Conservation (phyloP, 129 eudicot species). For the Chrysanthemum lavandulifolium region DNA sequence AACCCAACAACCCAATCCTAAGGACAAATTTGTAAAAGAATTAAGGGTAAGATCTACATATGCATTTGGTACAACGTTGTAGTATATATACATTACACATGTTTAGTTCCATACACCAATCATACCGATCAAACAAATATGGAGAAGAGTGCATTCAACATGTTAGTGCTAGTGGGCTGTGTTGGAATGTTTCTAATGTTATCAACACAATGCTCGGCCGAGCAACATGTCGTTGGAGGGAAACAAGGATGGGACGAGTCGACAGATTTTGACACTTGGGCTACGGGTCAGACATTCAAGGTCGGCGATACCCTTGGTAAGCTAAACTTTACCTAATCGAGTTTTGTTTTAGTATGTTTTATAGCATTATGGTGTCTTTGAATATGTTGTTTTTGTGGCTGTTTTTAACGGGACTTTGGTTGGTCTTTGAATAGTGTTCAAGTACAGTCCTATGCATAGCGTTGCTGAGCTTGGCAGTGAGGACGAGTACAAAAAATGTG, state of each 20-base stretch:
- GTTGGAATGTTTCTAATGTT: constrained; percentile 23
- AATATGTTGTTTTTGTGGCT: background rate
- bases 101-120: constrained; percentile 23
- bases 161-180: constrained; percentile 23
- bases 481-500: constrained; percentile 65
- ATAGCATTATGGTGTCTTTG: no score
- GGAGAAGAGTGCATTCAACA: constrained; percentile 33
- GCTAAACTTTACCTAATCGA: background rate
- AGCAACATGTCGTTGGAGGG: constrained; percentile 71
- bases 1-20: background rate
- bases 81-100: constrained; percentile 18
- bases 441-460: constrained; percentile 69
- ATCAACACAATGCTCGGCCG: constrained; percentile 29
- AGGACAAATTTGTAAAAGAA: constrained; percentile 37
- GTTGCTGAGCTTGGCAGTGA: constrained; percentile 72
- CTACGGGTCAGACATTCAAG: constrained; percentile 66
- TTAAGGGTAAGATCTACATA: constrained; percentile 10
- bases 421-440: constrained; percentile 47
- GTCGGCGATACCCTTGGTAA: constrained; percentile 83
- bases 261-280: constrained; percentile 66
- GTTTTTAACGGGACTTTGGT: constrained; percentile 2
- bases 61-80: constrained; percentile 23
- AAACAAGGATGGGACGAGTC: constrained; percentile 90
- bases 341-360: background rate
- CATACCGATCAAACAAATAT: constrained; percentile 29